These are phyloP conservation scores for Apophysomyces trapeziformis DNA, from an alignment of 371 early-diverging fungal genomes.

Conservation along the genomic window DNA sequence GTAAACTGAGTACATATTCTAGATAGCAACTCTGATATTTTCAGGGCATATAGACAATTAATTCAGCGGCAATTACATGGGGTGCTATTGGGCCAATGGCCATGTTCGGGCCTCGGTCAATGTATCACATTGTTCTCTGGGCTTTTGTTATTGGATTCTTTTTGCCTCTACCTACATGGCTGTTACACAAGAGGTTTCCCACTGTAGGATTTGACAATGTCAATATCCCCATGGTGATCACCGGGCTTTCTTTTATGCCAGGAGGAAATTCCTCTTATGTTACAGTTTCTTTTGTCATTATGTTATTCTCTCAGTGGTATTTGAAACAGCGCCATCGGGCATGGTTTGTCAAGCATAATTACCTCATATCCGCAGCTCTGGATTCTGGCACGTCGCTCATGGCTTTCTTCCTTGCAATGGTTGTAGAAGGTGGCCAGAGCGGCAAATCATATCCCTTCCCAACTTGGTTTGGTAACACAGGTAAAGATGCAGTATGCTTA, in stretches of 20 bases:
- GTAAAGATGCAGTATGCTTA: not conserved
- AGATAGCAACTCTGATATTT: not conserved
- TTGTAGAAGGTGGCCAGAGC: conserved; percentile 52
- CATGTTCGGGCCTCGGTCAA: conserved; percentile 49
- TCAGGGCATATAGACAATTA: conserved; percentile 39
- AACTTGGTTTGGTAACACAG: conserved; percentile 55
- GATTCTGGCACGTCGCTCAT: conserved; percentile 63
- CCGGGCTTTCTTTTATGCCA: conserved; percentile 48
- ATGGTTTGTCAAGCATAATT: conserved; percentile 62
- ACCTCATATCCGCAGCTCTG: conserved; percentile 58
- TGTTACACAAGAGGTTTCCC: conserved; percentile 50
- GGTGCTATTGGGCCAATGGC: conserved; percentile 60
- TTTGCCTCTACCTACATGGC: conserved; percentile 50
- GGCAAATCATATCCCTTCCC: conserved; percentile 46
- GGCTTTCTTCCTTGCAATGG: conserved; percentile 54
- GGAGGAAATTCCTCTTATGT: conserved; percentile 49
- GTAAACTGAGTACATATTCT: conserved; percentile 1
- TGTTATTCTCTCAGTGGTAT: conserved; percentile 52
- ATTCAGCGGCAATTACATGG: conserved; percentile 67
- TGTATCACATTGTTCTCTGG: conserved; percentile 49
- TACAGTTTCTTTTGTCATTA: conserved; percentile 43
- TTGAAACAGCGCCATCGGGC: conserved; percentile 42
- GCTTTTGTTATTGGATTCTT: conserved; percentile 54
- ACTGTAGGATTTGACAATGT: conserved; percentile 35
- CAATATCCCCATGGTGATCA: conserved; percentile 52